phyloP scores from a whole-genome alignment of 2,329 filamentous ascomycete species.

The Lachnellula subtilissima region DNA sequence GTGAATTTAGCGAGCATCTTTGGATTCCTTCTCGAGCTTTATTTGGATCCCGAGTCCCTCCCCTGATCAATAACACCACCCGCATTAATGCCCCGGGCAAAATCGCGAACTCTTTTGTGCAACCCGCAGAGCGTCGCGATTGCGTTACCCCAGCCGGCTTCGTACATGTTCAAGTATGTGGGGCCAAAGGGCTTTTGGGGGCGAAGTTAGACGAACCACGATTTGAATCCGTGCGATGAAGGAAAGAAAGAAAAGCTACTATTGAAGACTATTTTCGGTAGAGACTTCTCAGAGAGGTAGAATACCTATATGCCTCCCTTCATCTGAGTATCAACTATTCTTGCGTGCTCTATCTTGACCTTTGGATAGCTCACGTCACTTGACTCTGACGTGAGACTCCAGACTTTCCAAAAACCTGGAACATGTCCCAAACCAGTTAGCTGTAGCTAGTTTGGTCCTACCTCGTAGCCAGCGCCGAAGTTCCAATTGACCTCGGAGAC shows the following conservation, averaged over 20 bases:
- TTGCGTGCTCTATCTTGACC: neutral
- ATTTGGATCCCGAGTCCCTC: neutral
- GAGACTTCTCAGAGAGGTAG: neutral
- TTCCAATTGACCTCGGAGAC: too few species aligned
- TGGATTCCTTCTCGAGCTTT: too few species aligned
- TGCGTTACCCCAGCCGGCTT: conserved; percentile 7
- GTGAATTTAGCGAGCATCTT: neutral
- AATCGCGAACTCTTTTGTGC: neutral
- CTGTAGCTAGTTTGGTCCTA: neutral
- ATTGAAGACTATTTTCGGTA: neutral
- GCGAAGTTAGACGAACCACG: neutral
- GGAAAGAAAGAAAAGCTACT: neutral
- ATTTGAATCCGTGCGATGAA: conserved; percentile 1
- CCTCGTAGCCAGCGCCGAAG: neutral
- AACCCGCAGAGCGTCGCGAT: conserved; percentile 1
- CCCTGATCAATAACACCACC: neutral
- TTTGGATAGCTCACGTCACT: neutral
- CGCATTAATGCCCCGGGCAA: conserved; percentile 1
- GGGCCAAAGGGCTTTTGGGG: neutral
- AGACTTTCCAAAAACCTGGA: neutral
- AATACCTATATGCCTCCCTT: neutral
- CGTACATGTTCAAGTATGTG: conserved; percentile 7
- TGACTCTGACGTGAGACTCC: neutral
- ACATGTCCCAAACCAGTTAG: neutral
- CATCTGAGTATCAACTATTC: neutral